Conservation (phyloP, 768 basidiomycete genomes). For the Pholiota microspora region DNA sequence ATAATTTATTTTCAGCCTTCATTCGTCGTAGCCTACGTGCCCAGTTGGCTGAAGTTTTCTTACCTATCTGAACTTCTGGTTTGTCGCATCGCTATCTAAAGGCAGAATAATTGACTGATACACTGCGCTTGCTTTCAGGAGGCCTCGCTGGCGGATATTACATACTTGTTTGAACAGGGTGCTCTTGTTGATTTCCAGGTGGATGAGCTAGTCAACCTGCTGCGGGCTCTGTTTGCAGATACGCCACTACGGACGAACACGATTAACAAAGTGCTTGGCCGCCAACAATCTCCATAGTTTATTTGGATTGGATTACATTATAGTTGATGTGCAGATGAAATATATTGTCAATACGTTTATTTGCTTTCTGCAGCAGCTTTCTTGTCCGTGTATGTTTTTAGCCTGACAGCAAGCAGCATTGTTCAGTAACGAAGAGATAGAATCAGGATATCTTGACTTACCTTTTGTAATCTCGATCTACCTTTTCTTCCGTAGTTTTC, state of each 20-base stretch:
- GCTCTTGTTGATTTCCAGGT: slow-evolving; percentile 87
- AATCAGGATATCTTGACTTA: slow-evolving; percentile 24
- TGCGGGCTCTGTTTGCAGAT: slow-evolving; percentile 87
- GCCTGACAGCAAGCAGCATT: slow-evolving; percentile 18
- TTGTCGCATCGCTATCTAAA: slow-evolving; percentile 25
- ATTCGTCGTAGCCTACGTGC: slow-evolving; percentile 81
- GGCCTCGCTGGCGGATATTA: slow-evolving; percentile 88
- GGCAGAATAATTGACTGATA: neutral
- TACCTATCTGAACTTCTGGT: slow-evolving; percentile 92
- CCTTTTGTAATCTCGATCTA: slow-evolving; percentile 54
- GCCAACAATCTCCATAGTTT: slow-evolving; percentile 42
- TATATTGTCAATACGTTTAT: neutral
- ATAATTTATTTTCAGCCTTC: slow-evolving; percentile 50
- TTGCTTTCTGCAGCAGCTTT: slow-evolving; percentile 24
- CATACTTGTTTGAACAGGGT: slow-evolving; percentile 89
- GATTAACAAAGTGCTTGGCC: slow-evolving; percentile 67
- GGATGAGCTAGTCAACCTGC: slow-evolving; percentile 78
- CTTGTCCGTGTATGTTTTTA: slow-evolving; percentile 44
- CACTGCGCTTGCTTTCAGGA: slow-evolving; percentile 51
- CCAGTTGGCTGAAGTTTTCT: slow-evolving; percentile 92
- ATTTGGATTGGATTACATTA: neutral
- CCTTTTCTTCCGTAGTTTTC: slow-evolving; percentile 37
- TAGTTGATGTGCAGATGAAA: neutral
- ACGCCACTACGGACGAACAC: slow-evolving; percentile 77
- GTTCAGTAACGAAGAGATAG: neutral